Conservation (phyloP, 495 filamentous ascomycete genomes). For the Neurospora pannonica region DNA sequence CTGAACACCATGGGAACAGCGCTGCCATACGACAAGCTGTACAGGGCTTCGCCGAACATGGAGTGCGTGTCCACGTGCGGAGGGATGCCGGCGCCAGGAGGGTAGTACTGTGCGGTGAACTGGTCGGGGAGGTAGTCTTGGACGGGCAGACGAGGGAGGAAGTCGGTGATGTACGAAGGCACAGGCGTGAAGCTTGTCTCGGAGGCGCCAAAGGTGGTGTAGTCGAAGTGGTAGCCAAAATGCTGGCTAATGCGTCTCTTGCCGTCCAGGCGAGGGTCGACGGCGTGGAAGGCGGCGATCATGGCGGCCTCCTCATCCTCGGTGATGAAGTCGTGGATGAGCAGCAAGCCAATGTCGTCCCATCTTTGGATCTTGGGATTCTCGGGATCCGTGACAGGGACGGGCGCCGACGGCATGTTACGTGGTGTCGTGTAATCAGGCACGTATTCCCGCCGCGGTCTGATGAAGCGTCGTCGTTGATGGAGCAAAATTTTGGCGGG, state of each 20-base stretch:
- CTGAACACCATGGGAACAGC: conserved; percentile 21
- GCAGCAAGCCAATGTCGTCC: conserved; percentile 15
- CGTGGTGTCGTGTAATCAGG: not conserved
- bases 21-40: conserved; percentile 20
- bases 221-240: conserved; percentile 25
- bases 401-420: not conserved
- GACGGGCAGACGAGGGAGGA: conserved; percentile 19
- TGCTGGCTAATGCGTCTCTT: conserved; percentile 20
- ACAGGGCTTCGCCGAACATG: conserved; percentile 24
- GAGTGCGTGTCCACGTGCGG: conserved; percentile 27
- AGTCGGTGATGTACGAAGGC: conserved; percentile 14
- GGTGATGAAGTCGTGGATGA: conserved; percentile 22
- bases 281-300: conserved; percentile 19
- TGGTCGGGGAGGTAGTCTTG: conserved; percentile 17
- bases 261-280: conserved; percentile 2
- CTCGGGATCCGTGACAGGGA: conserved; percentile 1
- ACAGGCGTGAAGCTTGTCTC: conserved; percentile 13
- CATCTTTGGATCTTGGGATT: conserved; percentile 15
- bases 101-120: conserved; percentile 27
- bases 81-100: conserved; percentile 24
- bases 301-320: conserved; percentile 15
- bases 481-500: not conserved
- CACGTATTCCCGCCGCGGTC: not conserved
- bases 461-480: not conserved
- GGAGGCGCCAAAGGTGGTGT: conserved; percentile 25